Evolutionary conservation across 768 basidiomycete genomes (phyloP).

Genomic region (Pleurotus eryngii): DNA sequence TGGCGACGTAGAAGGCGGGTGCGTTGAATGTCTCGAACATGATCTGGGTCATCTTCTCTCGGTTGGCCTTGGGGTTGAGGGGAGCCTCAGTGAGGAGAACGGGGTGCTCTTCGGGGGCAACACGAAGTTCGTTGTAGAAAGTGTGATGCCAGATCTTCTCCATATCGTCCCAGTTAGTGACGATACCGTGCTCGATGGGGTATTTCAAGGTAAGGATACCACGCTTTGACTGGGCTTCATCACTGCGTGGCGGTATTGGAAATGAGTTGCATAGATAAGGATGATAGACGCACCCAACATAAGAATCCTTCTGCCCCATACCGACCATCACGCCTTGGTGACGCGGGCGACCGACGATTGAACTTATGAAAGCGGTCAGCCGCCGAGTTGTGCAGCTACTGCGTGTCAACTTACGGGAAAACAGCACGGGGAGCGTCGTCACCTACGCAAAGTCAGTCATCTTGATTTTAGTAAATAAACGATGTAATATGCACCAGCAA

Average conservation of each 20-base stretch:
- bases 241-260: conserved; percentile 38
- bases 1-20: conserved; percentile 88
- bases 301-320: conserved; percentile 96
- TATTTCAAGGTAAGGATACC: conserved; percentile 93
- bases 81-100: conserved; percentile 90
- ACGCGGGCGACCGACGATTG: conserved; percentile 92
- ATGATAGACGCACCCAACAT: conserved; percentile 69
- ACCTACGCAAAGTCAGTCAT: conserved; percentile 34
- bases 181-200: conserved; percentile 91
- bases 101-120: conserved; percentile 91
- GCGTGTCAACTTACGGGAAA: conserved; percentile 77
- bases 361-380: conserved; percentile 41
- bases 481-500: conserved; percentile 51
- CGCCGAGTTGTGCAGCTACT: not conserved
- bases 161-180: conserved; percentile 99
- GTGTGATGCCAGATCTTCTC: conserved; percentile 99
- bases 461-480: conserved; percentile 16
- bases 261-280: conserved; percentile 1
- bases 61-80: conserved; percentile 89
- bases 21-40: conserved; percentile 97
- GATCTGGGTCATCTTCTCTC: conserved; percentile 96
- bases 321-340: conserved; percentile 97
- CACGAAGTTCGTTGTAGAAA: conserved; percentile 94
- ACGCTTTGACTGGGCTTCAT: conserved; percentile 92
- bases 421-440: conserved; percentile 91